These are phyloP conservation scores for Halocafeteria seosinensis DNA, from an alignment of 108 stramenopile genomes.

Conservation along the genomic window DNA sequence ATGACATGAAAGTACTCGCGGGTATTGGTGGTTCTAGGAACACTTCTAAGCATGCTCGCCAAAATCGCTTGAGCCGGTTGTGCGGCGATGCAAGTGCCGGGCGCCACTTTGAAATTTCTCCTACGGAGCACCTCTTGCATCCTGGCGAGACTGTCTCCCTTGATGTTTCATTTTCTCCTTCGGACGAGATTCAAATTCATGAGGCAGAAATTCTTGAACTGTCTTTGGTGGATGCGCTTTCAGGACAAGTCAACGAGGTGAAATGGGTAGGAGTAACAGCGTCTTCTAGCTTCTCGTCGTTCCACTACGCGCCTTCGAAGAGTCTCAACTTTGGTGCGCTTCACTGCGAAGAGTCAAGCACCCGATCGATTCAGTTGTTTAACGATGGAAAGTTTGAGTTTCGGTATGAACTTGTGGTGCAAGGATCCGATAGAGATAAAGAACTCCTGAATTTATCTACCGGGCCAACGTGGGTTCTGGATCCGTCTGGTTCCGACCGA, in stretches of 20 bases:
- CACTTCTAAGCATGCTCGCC: too few relatives aligned
- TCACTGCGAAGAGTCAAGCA: not conserved
- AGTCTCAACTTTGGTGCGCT: constrained; percentile 8
- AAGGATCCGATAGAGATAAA: not conserved
- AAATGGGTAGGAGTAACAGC: not conserved
- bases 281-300: not conserved
- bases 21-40: too few relatives aligned
- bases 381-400: not conserved
- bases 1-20: not conserved
- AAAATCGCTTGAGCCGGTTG: too few relatives aligned
- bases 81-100: too few relatives aligned
- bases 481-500: too few relatives aligned
- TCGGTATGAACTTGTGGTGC: not conserved
- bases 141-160: constrained; percentile 15
- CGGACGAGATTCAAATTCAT: constrained; percentile 14
- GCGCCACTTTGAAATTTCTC: constrained; percentile 22
- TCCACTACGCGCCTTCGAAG: constrained; percentile 9
- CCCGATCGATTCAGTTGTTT: not conserved
- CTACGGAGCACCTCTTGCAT: constrained; percentile 15
- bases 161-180: constrained; percentile 20
- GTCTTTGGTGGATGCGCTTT: not conserved
- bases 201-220: not conserved
- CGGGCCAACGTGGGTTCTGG: too few relatives aligned
- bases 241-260: not conserved
- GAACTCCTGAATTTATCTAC: too few relatives aligned